Base-by-base conservation (phyloP, 139 green algal species). In the Asterochloris erici region DNA sequence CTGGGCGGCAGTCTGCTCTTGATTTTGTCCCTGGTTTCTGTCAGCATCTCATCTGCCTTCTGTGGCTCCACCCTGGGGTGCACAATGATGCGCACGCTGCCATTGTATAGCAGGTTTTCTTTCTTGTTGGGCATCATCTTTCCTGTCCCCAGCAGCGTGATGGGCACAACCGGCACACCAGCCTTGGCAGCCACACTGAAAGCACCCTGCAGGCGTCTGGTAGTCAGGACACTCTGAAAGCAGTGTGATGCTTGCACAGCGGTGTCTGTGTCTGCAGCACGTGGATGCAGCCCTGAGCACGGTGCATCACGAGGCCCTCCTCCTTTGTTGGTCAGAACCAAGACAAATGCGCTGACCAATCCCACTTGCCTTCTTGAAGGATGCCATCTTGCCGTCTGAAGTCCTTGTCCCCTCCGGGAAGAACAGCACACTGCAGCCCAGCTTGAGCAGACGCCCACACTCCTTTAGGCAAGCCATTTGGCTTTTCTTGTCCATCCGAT, bases 121-220 rank as follows among this genome's bases (percentile, higher is more conserved):
- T 90, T 85, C 9, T 90, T 90, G 74, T 90, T 95, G 60, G 93
- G 93, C 96, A 99, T 99, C 9, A 98, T 77, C 27, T 91, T 82
- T 14, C 93, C 93, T 27, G 95, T 96, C 14, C 95, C 95, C 0
- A 97, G 66, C 14, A 99, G 84, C 9, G 96, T 98, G 79, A 99
- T 91, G 64, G 96, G 96, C 79, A 96, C 89, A n/a, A 97, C 89
- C 12, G 92, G 92, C 26, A 94, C 92, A 12, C 93, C 91, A 61
- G 94, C 91, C 90, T 98, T 98, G 63, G 91, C 92, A 0, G 96
- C 97, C 63, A 99, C 89, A 23, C 85, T 95, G 92, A 99, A 99
- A 16, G 96, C 97, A 14, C 97, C 95, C 90, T 94, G 92, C 85
- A 83, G 11, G 63, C 14, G 4, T 16, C 23, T 77, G 6, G 19